These are phyloP conservation scores for Boletus coccyginus DNA, from an alignment of 768 basidiomycete species.

Conservation along the genomic window DNA sequence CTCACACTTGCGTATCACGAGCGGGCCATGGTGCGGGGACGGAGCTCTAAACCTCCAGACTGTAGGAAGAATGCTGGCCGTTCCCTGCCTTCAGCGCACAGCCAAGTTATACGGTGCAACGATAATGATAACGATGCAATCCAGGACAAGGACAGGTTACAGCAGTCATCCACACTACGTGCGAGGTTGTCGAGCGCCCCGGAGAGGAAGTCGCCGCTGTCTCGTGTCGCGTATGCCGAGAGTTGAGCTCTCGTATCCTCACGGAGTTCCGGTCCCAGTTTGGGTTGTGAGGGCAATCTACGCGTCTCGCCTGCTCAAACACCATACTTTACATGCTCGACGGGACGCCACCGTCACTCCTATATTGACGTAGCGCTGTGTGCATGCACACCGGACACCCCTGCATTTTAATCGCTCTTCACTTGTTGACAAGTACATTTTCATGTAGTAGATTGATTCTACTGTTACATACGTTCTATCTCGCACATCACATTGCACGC, in stretches of 20 bases:
- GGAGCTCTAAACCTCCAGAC: constrained; percentile 1
- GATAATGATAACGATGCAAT: neutral
- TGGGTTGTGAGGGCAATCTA: neutral
- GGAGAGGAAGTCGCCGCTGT: constrained; percentile 26
- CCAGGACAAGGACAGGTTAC: constrained; percentile 4
- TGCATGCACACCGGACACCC: neutral
- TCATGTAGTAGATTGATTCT: constrained; percentile 28
- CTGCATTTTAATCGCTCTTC: constrained; percentile 7
- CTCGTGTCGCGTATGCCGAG: constrained; percentile 16
- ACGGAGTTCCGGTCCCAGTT: neutral
- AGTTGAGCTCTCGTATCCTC: constrained; percentile 19
- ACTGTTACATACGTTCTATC: constrained; percentile 15
- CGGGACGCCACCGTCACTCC: neutral
- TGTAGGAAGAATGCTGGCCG: constrained; percentile 9
- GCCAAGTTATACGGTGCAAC: neutral
- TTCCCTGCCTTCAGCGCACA: constrained; percentile 6
- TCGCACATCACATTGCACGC: neutral
- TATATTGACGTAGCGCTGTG: neutral
- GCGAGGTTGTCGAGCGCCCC: constrained; percentile 14
- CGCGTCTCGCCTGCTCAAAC: neutral
- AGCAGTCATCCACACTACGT: neutral
- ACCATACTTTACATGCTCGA: neutral
- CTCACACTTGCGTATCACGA: constrained; percentile 29
- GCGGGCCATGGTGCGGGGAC: constrained; percentile 20
- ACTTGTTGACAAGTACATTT: constrained; percentile 5